A percentile compares a stretch with the other conserved stretches of the same genome.
phyloP scores from a whole-genome alignment of 495 filamentous ascomycete genomes.

The Penicillium alfredii region DNA sequence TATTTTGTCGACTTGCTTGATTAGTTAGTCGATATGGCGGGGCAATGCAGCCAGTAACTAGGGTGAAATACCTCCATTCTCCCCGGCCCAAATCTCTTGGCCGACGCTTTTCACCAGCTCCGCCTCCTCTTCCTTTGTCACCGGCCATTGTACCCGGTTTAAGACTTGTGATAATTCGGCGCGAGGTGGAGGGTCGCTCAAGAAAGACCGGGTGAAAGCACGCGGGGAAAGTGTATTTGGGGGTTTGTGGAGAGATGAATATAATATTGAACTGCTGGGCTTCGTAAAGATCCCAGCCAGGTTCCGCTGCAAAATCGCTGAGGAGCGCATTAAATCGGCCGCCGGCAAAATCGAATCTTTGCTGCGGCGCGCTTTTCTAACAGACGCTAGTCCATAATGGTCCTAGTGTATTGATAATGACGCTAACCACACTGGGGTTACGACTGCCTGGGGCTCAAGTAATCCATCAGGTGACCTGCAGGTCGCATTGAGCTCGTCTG shows the following conservation, averaged over 20 bases:
- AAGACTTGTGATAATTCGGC: conserved; percentile 20
- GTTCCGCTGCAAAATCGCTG: conserved; percentile 10
- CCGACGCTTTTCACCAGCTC: conserved; percentile 46
- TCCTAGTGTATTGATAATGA: neutral
- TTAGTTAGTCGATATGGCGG: conserved; percentile 47
- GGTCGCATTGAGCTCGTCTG: conserved; percentile 8
- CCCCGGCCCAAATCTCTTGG: conserved; percentile 60
- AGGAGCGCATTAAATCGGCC: conserved; percentile 21
- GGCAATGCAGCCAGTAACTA: conserved; percentile 17
- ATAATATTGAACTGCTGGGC: neutral
- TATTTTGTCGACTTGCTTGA: conserved; percentile 51
- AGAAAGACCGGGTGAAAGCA: conserved; percentile 3
- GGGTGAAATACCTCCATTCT: conserved; percentile 63
- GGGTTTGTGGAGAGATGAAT: too few species aligned
- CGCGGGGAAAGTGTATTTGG: neutral
- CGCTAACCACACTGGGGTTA: neutral
- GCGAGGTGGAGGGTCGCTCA: conserved; percentile 7
- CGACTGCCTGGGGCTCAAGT: conserved; percentile 6
- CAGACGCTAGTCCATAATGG: conserved; percentile 2
- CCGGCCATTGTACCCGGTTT: conserved; percentile 33
- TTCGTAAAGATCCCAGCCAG: conserved; percentile 5
- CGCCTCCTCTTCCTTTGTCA: conserved; percentile 33
- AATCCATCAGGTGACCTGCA: conserved; percentile 10
- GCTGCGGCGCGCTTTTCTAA: neutral
- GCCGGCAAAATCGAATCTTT: neutral